These are phyloP conservation scores for Echinosophora koreensis DNA, from an alignment of 306 rosid genomes.

Conservation along the genomic window DNA sequence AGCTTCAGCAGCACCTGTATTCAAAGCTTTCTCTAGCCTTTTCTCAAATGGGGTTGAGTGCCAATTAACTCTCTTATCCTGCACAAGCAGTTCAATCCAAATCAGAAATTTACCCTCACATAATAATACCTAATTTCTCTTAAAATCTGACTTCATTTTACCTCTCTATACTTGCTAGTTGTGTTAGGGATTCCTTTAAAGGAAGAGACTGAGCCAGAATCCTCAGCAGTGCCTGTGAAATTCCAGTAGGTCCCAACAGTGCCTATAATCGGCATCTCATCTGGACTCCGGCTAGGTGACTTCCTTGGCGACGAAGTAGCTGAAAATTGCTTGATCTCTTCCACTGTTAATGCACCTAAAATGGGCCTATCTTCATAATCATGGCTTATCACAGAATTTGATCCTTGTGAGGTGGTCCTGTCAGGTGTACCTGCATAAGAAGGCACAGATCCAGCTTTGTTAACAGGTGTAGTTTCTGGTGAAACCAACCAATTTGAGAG, in stretches of 20 bases:
- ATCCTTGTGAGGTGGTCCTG: slow-evolving; percentile 58
- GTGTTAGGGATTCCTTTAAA: slow-evolving; percentile 88
- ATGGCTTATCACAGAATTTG: slow-evolving; percentile 66
- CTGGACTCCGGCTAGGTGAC: slow-evolving; percentile 72
- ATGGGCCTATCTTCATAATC: slow-evolving; percentile 79
- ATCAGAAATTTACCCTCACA: slow-evolving; percentile 57
- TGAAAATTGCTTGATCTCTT: slow-evolving; percentile 79
- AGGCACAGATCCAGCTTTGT: slow-evolving; percentile 47
- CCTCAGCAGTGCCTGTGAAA: slow-evolving; percentile 50
- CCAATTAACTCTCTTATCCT: slow-evolving; percentile 88
- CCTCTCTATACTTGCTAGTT: slow-evolving; percentile 94
- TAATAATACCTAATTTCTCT: slow-evolving; percentile 23
- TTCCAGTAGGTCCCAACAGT: slow-evolving; percentile 85
- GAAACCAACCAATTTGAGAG: slow-evolving; percentile 88
- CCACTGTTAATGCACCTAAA: slow-evolving; percentile 83
- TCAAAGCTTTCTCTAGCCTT: slow-evolving; percentile 86
- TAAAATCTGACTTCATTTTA: slow-evolving; percentile 54
- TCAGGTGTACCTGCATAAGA: slow-evolving; percentile 54
- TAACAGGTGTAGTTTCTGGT: slow-evolving; percentile 58
- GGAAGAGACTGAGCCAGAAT: slow-evolving; percentile 60
- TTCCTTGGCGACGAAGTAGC: slow-evolving; percentile 75
- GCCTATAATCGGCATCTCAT: slow-evolving; percentile 85
- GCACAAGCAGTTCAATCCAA: slow-evolving; percentile 55
- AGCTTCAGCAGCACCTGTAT: slow-evolving; percentile 57
- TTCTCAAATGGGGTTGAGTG: slow-evolving; percentile 89